Conservation (phyloP, 1,284 basidiomycete species). For the Phellopilus nigrolimitatus region DNA sequence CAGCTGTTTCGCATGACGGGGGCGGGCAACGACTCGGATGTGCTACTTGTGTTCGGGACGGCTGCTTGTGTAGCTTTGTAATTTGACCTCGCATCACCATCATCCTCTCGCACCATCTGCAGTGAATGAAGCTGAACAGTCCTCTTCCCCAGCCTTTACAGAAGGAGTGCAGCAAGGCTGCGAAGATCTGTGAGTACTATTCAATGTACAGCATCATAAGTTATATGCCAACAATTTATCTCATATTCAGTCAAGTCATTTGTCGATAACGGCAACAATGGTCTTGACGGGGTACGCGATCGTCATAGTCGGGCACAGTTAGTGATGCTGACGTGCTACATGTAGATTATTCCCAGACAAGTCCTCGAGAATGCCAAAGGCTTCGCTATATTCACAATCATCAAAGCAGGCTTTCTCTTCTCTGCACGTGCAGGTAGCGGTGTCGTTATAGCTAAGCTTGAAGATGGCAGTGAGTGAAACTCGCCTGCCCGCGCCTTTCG, state of each 20-base stretch:
- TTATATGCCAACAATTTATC: slow-evolving; percentile 18
- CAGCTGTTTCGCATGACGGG: neutral
- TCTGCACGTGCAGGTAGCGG: slow-evolving; percentile 84
- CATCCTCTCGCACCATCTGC: neutral
- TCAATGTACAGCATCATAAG: slow-evolving; percentile 4
- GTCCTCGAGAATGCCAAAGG: slow-evolving; percentile 76
- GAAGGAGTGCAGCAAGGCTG: slow-evolving; percentile 72
- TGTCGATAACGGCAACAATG: slow-evolving; percentile 65
- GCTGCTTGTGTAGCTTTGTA: too few relatives aligned
- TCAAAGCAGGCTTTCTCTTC: slow-evolving; percentile 76
- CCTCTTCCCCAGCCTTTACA: slow-evolving; percentile 67
- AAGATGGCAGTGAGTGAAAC: slow-evolving; percentile 70
- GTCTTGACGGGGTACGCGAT: slow-evolving; percentile 56
- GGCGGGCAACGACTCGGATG: too few relatives aligned
- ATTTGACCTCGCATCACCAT: neutral
- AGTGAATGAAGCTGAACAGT: slow-evolving; percentile 56
- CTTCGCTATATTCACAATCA: slow-evolving; percentile 78
- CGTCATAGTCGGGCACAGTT: neutral
- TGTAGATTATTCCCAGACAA: slow-evolving; percentile 56
- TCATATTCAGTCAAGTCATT: slow-evolving; percentile 59
- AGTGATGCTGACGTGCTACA: neutral
- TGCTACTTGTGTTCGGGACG: slow-evolving; percentile 9
- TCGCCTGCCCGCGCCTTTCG: slow-evolving; percentile 1
- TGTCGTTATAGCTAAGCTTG: slow-evolving; percentile 83
- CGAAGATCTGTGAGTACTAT: slow-evolving; percentile 59